Evolutionary conservation across 139 green algal species (phyloP).

Genomic region (Volvox africanus): DNA sequence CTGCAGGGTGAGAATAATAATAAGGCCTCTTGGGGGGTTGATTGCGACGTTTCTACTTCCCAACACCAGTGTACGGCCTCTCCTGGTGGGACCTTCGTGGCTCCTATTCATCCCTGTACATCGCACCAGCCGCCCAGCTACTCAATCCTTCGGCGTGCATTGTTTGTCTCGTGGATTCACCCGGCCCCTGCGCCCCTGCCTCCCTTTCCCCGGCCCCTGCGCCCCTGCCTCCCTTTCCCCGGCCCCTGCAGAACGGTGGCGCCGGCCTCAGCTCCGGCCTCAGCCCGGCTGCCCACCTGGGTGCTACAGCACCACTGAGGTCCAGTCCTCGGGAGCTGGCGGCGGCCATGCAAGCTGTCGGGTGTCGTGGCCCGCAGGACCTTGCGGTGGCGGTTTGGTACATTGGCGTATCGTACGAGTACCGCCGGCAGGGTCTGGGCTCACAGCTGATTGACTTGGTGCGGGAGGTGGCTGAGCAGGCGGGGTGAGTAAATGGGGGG

Average conservation of each 20-base stretch:
- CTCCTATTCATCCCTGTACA: too few species aligned
- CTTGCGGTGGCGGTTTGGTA: slow-evolving; percentile 36
- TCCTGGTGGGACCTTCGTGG: too few species aligned
- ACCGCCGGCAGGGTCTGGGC: slow-evolving; percentile 56
- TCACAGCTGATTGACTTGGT: slow-evolving; percentile 56
- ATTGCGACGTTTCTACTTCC: too few species aligned
- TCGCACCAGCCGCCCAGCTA: too few species aligned
- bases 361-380: not conserved
- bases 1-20: too few species aligned
- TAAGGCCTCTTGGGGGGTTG: too few species aligned
- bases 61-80: too few species aligned
- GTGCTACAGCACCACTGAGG: not conserved
- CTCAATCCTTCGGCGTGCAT: too few species aligned
- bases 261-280: not conserved
- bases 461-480: slow-evolving; percentile 32
- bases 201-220: not conserved
- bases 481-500: slow-evolving; percentile 33
- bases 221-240: not conserved
- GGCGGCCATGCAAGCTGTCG: not conserved
- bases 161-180: too few species aligned
- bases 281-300: not conserved
- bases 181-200: too few species aligned
- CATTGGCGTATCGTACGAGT: slow-evolving; percentile 62
- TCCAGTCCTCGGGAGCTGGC: slow-evolving; percentile 1
- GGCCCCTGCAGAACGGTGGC: not conserved